phyloP scores from a whole-genome alignment of 345 rosid species.

The Psidium friedrichsthalianum region DNA sequence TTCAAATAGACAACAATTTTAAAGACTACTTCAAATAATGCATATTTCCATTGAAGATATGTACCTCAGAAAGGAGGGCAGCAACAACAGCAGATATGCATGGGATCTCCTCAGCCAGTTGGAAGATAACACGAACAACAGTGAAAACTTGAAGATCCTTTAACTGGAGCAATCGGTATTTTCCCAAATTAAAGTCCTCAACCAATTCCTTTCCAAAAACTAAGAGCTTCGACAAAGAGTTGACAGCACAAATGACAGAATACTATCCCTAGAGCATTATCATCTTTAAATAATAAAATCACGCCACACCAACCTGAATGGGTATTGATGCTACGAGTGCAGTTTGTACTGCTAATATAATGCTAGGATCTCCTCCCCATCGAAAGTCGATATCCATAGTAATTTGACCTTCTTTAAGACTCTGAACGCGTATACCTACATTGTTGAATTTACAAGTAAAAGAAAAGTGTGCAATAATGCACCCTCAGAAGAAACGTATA shows the following conservation, averaged over 20 bases:
- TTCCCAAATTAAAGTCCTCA: background rate
- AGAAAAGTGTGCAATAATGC: background rate
- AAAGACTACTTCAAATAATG: background rate
- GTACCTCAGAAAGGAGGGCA: constrained; percentile 91
- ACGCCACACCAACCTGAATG: constrained; percentile 69
- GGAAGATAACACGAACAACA: constrained; percentile 83
- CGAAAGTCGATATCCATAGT: constrained; percentile 93
- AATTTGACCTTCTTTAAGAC: constrained; percentile 86
- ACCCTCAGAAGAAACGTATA: background rate
- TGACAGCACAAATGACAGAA: background rate
- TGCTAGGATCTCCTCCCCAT: constrained; percentile 98
- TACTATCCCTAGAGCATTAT: background rate
- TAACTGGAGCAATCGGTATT: constrained; percentile 34
- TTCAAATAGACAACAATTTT: background rate
- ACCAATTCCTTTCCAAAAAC: background rate
- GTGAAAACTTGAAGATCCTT: constrained; percentile 97
- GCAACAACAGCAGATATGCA: constrained; percentile 96
- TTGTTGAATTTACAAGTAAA: background rate
- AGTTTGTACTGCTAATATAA: constrained; percentile 79
- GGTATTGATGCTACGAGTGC: constrained; percentile 94
- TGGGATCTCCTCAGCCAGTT: constrained; percentile 94
- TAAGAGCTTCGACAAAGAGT: background rate
- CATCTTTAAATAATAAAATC: background rate
- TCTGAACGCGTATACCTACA: constrained; percentile 90
- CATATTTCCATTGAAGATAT: background rate